phyloP scores from a whole-genome alignment of 176 grass and related monocot species.

The Musa troglodytarum region DNA sequence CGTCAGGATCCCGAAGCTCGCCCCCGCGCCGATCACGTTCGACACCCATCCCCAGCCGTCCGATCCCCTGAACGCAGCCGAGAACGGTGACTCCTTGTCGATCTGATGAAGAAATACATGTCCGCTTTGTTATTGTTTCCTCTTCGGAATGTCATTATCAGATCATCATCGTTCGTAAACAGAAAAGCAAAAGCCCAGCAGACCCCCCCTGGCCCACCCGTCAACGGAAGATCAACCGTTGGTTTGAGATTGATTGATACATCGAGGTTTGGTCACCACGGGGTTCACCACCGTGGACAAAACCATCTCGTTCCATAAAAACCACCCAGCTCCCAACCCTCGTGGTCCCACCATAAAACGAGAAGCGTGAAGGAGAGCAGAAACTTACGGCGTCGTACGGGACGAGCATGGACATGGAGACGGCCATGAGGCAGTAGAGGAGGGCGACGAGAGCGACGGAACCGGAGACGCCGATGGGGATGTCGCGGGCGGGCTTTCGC shows the following conservation, averaged over 20 bases:
- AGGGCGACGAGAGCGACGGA: slow-evolving; percentile 73
- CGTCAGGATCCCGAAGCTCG: slow-evolving; percentile 80
- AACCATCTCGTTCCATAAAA: no score
- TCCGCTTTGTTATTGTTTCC: no score
- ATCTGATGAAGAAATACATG: slow-evolving; percentile 36
- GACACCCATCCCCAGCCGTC: slow-evolving; percentile 63
- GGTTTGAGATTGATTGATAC: no score
- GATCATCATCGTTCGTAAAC: no score
- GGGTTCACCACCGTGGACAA: no score
- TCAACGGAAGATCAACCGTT: no score
- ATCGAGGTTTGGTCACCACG: no score
- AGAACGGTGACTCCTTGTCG: slow-evolving; percentile 77
- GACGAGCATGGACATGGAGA: slow-evolving; percentile 88
- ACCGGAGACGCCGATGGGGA: slow-evolving; percentile 77
- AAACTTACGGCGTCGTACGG: slow-evolving; percentile 79
- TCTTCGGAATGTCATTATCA: no score
- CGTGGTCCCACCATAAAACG: background rate
- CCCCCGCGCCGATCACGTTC: slow-evolving; percentile 66
- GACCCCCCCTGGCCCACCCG: no score
- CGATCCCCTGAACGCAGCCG: slow-evolving; percentile 51
- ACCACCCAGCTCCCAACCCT: background rate
- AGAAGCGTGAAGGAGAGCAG: background rate
- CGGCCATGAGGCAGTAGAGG: slow-evolving; percentile 98
- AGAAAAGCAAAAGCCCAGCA: no score
- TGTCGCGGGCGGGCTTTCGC: slow-evolving; percentile 49